Base-by-base conservation (phyloP, 2,329 filamentous ascomycete genomes). In the Claviceps fusiformis region DNA sequence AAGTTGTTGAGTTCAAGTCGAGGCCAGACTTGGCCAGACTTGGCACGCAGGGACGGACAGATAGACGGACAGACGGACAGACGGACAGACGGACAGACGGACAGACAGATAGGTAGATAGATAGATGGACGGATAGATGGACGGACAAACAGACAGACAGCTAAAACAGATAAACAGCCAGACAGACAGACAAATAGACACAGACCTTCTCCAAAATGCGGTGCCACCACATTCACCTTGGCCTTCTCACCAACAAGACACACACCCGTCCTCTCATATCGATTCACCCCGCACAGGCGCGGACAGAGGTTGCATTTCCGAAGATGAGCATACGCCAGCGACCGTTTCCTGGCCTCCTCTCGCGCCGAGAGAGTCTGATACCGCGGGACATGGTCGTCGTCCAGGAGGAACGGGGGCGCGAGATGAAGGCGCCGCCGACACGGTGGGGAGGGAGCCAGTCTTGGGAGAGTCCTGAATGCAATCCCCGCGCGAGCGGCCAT, bases 201-300 rank as follows among this genome's bases (percentile, higher is more conserved):
- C 9, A 33, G 10, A 78, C 77, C 81, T 74, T 92, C 87, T 47
- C 87, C 88, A 66, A 91, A 91, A 69, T 93, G 89, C 52, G 88
- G 89, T 56, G 87, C 88, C 60, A 95, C 89, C 8, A 87, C 87
- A 65, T 89, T 90, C 61, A 93, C 87, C 63, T 89, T 89, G 55
- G 82, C 86, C 50, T 78, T 84, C 57, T 85, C 78, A 15, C 87
- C 87, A 61, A 93, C 86, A 57, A 93, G 73, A 65, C 88, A 95
- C 64, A 86, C 78, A 15, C 88, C 89, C 1, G 86, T 88, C 60
- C 77, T 85, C 68, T 91, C 81, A 63, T 83, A 89, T n/a, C 88
- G 81, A 67, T 95, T 90, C 39, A 92, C 86, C 54, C 83, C 82
- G 67, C 89, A 93, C 49, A 81, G 72, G 13, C 87, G 77, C 2